Evolutionary conservation across 1,284 basidiomycete genomes (phyloP).

Genomic region (Singerocomus rubriflavus): DNA sequence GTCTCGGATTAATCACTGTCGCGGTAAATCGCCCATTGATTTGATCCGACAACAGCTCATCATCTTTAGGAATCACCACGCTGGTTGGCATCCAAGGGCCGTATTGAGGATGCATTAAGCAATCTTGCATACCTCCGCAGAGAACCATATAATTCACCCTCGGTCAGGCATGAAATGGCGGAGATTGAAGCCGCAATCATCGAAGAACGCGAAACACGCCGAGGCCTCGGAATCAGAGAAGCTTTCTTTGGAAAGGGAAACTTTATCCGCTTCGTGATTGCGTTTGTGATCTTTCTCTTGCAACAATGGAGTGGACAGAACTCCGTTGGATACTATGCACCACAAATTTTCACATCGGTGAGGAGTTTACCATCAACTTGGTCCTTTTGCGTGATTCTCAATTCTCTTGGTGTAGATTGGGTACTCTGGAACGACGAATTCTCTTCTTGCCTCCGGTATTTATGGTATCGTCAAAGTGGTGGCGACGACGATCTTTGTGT

Average conservation of each 20-base stretch:
- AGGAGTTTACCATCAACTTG: constrained; percentile 31
- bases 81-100: constrained; percentile 57
- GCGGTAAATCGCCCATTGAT: constrained; percentile 40
- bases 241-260: constrained; percentile 76
- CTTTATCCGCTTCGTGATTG: constrained; percentile 58
- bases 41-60: constrained; percentile 9
- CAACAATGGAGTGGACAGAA: constrained; percentile 64
- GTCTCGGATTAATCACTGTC: constrained; percentile 67
- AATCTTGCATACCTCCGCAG: constrained; percentile 61
- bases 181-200: constrained; percentile 65
- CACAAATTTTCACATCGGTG: constrained; percentile 68
- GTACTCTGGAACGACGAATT: constrained; percentile 55
- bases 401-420: constrained; percentile 47
- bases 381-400: background rate
- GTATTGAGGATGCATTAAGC: constrained; percentile 45
- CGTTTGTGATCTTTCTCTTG: constrained; percentile 47
- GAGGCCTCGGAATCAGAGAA: constrained; percentile 58
- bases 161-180: constrained; percentile 51
- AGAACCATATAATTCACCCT: constrained; percentile 43
- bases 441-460: constrained; percentile 76
- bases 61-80: constrained; percentile 59
- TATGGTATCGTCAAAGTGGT: constrained; percentile 79
- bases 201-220: constrained; percentile 58
- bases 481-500: constrained; percentile 64
- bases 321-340: constrained; percentile 73